phyloP scores from a whole-genome alignment of 352 stramenopile genomes.

The Phytophthora colocasiae region DNA sequence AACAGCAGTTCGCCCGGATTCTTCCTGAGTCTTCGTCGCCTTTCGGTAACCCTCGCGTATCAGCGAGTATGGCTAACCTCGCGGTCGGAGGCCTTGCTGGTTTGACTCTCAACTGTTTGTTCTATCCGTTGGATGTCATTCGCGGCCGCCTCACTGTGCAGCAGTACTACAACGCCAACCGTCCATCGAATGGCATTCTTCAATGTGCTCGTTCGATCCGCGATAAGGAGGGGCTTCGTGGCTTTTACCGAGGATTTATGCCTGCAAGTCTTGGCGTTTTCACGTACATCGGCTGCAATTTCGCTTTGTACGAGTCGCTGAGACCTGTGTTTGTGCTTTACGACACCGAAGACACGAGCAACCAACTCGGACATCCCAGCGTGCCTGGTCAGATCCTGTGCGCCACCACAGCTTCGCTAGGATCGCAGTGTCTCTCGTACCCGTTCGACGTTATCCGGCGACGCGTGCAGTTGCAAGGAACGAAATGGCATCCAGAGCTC shows the following conservation, averaged over 20 bases:
- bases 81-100: conserved; percentile 70
- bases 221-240: conserved; percentile 51
- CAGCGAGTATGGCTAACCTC: conserved; percentile 63
- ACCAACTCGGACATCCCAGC: conserved; percentile 69
- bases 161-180: conserved; percentile 58
- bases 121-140: conserved; percentile 85
- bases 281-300: conserved; percentile 87
- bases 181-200: conserved; percentile 58
- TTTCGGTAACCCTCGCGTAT: conserved; percentile 29
- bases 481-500: conserved; percentile 62
- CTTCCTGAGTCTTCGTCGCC: conserved; percentile 24
- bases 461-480: conserved; percentile 77
- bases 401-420: conserved; percentile 69
- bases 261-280: conserved; percentile 78
- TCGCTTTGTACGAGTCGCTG: conserved; percentile 86
- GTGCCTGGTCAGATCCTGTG: conserved; percentile 84
- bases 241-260: conserved; percentile 83
- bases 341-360: conserved; percentile 60
- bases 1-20: conserved; percentile 51
- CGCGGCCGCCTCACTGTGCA: conserved; percentile 77
- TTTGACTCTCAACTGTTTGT: conserved; percentile 68
- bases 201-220: conserved; percentile 64
- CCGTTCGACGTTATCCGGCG: conserved; percentile 85
- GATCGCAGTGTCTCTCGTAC: conserved; percentile 79
- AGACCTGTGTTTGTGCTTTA: conserved; percentile 83